Conservation (phyloP, 352 stramenopile species). For the Phytophthora brassicae region DNA sequence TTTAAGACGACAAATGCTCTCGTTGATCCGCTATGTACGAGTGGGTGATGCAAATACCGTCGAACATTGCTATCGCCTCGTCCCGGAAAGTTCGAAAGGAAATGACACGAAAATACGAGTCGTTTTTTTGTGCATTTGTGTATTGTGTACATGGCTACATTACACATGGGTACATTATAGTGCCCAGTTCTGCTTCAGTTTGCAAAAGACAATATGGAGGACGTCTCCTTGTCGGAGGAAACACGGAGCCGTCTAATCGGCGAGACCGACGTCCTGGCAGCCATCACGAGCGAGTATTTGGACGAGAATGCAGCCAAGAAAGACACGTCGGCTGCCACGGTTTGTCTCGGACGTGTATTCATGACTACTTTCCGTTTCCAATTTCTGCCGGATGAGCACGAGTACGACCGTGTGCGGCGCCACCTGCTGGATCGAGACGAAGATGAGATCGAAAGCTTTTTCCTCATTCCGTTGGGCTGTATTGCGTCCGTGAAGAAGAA, state of each 20-base stretch:
- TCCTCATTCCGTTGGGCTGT: slow-evolving; percentile 69
- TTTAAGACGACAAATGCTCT: neutral
- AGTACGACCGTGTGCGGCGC: slow-evolving; percentile 48
- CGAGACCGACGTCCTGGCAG: slow-evolving; percentile 75
- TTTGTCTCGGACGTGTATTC: slow-evolving; percentile 70
- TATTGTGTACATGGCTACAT: no score
- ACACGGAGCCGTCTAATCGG: slow-evolving; percentile 50
- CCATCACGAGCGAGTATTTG: slow-evolving; percentile 76
- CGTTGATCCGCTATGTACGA: neutral
- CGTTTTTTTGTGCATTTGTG: no score
- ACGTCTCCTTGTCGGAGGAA: slow-evolving; percentile 31
- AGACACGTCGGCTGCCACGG: slow-evolving; percentile 54
- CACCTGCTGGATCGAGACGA: slow-evolving; percentile 59
- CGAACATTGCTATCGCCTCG: no score
- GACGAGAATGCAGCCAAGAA: slow-evolving; percentile 61
- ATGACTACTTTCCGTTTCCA: slow-evolving; percentile 89
- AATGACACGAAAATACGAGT: no score
- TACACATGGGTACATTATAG: no score
- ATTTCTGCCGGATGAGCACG: slow-evolving; percentile 68
- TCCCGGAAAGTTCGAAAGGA: no score
- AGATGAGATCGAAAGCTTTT: slow-evolving; percentile 78
- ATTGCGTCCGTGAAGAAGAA: slow-evolving; percentile 84
- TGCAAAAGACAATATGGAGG: neutral
- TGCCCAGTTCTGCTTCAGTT: neutral
- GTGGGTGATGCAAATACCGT: no score